Base-by-base conservation (phyloP, 306 rosid genomes). In the Benincasa hispida region DNA sequence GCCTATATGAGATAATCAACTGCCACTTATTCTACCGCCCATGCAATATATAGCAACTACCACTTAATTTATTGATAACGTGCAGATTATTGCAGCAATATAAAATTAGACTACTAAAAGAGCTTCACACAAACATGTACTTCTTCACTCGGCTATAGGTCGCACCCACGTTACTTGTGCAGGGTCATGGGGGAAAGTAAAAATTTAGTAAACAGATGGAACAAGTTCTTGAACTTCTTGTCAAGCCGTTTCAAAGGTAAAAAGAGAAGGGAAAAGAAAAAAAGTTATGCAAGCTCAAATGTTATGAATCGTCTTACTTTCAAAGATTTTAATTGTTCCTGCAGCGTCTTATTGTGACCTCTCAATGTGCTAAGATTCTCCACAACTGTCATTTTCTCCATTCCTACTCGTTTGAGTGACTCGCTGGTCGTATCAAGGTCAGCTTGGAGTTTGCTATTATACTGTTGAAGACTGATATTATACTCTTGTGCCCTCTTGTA, bases 401-500 rank as follows among this genome's bases (percentile, higher is more conserved):
- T 88, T 83, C 90, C 97, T 35, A 89, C 84, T 35, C 87, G 85
- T 72, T 86, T 91, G 42, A 85, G 91, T 55, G 94, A 89, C 81
- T 91, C 91, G 3, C 82, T 89, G 60, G 79, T 78, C 53, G 82
- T 80, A 81, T 90, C 91, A 57, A 89, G 90, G 80, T 90, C 93
- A 51, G 83, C 88, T 69, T 91, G 97, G 70, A 94, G 96, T 78
- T 89, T 87, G 73, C 91, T 85, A 22, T 90, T 93, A 78, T 91
- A 91, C 81, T 87, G 93, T 30, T 93, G 98, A 39, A 93, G 83
- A 79, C 92, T 88, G 82, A 89, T 89, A 76, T 94, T 94, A 76
- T 90, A 94, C 87, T 94, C 98, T 75, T 94, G 93, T 8, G 90
- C 88, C 68, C 92, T 87, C 54, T 86, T 89, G 89, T 92, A 88